Base-by-base conservation (phyloP, 2,329 filamentous ascomycete species). In the Coniochaeta pulveracea region DNA sequence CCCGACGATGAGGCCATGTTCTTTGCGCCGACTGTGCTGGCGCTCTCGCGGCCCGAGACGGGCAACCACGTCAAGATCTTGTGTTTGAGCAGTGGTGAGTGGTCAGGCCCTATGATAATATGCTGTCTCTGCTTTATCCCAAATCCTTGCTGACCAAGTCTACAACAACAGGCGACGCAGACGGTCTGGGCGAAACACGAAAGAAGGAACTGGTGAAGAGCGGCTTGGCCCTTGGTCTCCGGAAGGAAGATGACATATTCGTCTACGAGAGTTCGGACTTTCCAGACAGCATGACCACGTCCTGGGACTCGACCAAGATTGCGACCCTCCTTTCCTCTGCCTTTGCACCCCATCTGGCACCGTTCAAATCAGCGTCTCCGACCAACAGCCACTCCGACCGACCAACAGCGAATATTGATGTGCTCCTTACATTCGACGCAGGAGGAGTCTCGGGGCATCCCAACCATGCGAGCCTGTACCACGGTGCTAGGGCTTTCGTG, bases 1-100 rank as follows among this genome's bases (percentile, higher is more conserved):
- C 91, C 91, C 0, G 91, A 98, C 58, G 91, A 98, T 50, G 91
- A 98, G 64, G 91, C 89, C 56, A 98, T 98, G 91, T 98, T 98
- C 68, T 98, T 98, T 60, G 77, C 86, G 41, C 91, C 91, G 0
- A 83, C 85, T 1, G 67, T 96, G 10, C 69, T 93, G 46, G 77
- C 83, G n/a, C 71, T 98, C 37, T 89, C 86, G 12, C 67, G 72
- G 10, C 85, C 85, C 4, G 74, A 78, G 38, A 67, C 80, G 14
- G 82, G 84, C 4, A 96, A 98, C 58, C 85, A 93, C 52, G 71
- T 98, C 50, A 91, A 93, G 60, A 93, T 98, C 41, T 61, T 96
- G 36, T 98, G 91, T 60, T 63, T 98, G 42, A 93, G 84, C 58
- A 89, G 78, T 43, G 88, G 84, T 79, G 54, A 30, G 45, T 24